phyloP scores from a whole-genome alignment of 140 eudicot genomes.

The Flaveria floridana region DNA sequence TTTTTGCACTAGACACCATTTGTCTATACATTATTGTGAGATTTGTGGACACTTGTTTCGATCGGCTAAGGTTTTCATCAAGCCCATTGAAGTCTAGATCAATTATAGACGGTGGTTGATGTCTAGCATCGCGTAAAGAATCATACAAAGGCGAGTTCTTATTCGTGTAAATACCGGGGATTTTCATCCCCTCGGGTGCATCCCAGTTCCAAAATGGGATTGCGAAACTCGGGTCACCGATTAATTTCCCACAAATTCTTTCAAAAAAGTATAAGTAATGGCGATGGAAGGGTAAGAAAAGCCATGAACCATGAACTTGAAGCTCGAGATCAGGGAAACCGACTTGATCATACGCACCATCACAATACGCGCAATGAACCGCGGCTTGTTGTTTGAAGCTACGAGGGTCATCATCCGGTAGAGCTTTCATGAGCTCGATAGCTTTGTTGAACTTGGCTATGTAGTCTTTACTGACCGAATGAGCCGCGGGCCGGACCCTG shows the following conservation, averaged over 20 bases:
- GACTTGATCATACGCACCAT: conserved; percentile 60
- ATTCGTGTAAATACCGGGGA: conserved; percentile 41
- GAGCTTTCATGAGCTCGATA: conserved; percentile 56
- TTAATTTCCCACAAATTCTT: conserved; percentile 52
- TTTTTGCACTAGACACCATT: conserved; percentile 47
- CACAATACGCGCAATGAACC: conserved; percentile 78
- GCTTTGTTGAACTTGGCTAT: conserved; percentile 52
- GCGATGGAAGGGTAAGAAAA: conserved; percentile 72
- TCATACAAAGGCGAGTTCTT: conserved; percentile 39
- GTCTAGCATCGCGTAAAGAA: conserved; percentile 33
- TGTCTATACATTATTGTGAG: conserved; percentile 53
- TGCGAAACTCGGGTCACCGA: conserved; percentile 59
- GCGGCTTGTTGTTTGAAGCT: conserved; percentile 69
- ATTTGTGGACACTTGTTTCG: conserved; percentile 41
- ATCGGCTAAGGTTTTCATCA: conserved; percentile 32
- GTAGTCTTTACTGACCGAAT: conserved; percentile 46
- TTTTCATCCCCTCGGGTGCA: conserved; percentile 55
- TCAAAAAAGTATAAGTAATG: conserved; percentile 67
- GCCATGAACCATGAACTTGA: conserved; percentile 68
- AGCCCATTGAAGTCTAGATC: conserved; percentile 45
- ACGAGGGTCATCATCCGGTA: conserved; percentile 65
- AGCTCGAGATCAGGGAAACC: conserved; percentile 47
- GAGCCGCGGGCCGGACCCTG: conserved; percentile 69
- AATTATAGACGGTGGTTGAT: conserved; percentile 37
- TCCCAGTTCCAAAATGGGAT: conserved; percentile 81